Evolutionary conservation across 441 rosid species (phyloP).

Genomic region (Pelargonium australe): DNA sequence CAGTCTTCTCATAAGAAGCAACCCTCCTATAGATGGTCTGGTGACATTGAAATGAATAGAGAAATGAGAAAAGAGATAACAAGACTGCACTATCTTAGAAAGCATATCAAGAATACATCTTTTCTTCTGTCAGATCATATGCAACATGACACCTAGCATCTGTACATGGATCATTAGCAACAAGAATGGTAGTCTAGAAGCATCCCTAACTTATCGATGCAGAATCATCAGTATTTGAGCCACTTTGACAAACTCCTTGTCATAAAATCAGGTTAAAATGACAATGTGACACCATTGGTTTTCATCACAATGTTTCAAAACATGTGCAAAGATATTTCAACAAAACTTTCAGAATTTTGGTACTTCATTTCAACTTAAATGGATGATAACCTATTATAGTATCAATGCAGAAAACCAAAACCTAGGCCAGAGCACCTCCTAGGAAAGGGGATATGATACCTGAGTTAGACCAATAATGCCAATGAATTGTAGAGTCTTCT

Average conservation of each 20-base stretch:
- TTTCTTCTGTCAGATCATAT: neutral
- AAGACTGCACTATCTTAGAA: neutral
- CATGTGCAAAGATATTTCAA: neutral
- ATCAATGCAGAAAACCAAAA: slow-evolving; percentile 4
- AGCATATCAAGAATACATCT: neutral
- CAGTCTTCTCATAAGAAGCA: slow-evolving; percentile 52
- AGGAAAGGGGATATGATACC: slow-evolving; percentile 35
- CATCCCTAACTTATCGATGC: neutral
- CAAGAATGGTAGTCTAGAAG: too few species aligned
- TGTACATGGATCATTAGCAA: neutral
- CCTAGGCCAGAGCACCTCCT: slow-evolving; percentile 13
- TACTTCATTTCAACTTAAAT: slow-evolving; percentile 10
- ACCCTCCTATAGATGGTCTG: slow-evolving; percentile 68
- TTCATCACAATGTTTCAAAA: neutral
- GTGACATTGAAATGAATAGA: slow-evolving; percentile 14
- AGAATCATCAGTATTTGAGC: neutral
- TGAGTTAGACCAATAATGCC: slow-evolving; percentile 57
- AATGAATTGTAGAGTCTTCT: slow-evolving; percentile 72
- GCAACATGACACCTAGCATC: neutral
- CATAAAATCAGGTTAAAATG: neutral
- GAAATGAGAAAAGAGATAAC: slow-evolving; percentile 12
- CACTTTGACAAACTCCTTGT: neutral
- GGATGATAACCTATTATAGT: slow-evolving; percentile 7
- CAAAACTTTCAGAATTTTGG: neutral
- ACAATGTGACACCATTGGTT: neutral